Evolutionary conservation across 208 protist genomes (phyloP), one percentile per base, ranked within the genome.

Genomic region (Trypanosoma rangeli): DNA sequence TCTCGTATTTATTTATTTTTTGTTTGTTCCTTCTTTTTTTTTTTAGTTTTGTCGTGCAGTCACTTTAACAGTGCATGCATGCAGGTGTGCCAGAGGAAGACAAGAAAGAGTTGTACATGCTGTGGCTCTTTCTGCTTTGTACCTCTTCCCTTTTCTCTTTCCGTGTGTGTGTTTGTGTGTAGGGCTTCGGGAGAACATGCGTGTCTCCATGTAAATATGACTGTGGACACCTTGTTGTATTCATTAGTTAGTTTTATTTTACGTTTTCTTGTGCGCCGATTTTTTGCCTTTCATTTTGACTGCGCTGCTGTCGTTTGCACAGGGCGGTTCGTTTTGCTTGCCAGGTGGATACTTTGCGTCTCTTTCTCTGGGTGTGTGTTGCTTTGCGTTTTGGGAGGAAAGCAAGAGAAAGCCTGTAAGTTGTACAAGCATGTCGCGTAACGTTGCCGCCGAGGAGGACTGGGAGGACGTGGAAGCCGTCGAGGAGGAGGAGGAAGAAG

Each of bases 401-500:
- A 35, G 26, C 22, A 20, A 58, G 29, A 58, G 29, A 35, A 58
- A 58, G 26, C 22, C 28, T 18, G 33, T 24, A 63, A 50, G 10
- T 49, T 50, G 46, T 31, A 26, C 18, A 63, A 64, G 39, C 46
- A 94, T 95, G 90, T 84, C 86, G 33, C 87, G 88, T 55, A 89
- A 90, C 7, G 67, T 83, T 63, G 83, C 52, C 28, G 37, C 86
- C 24, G 82, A 94, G 58, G 86, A 92, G 33, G 84, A 91, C 46
- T 92, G 85, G 67, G 67, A 73, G 33, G 72, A 77, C 35, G 79
- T 55, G 62, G 82, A 76, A n/a, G 87, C 81, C 62, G 83, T 81
- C 62, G 67, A 72, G 35, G 73, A 90, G 64, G 80, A 86, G 13
- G 94, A 97, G 67, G 90, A 94, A 71, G 91, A 97, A 65, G 92